Base-by-base conservation (phyloP, 1,284 basidiomycete species). In the Vanrija sp. region DNA sequence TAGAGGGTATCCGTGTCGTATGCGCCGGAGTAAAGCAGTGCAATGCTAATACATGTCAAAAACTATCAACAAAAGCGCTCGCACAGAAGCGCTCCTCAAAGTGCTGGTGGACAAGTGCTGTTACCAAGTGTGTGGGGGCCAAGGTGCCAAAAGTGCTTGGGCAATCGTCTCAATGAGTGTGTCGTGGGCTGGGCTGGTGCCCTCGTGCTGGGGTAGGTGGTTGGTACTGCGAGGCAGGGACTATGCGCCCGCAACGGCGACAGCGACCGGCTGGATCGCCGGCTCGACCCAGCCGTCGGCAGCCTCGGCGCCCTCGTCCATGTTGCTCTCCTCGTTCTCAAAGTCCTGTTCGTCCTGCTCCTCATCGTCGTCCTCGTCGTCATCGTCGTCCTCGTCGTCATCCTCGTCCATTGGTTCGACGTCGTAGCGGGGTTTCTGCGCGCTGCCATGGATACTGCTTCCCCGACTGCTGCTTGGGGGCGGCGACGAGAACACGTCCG, bases 401-500 rank as follows among this genome's bases (percentile, higher is more conserved):
- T 23, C 47, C 27, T 41, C 47, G 23, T 49, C 47, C 12, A 49
- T 42, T 16, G 47, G 25, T 24, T 37, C 49, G 41, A 44, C 39
- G 14, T 9, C 41, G 14, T 46, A 24, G 22, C 42, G 51, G 27
- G 46, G 22, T 23, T 23, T 36, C 23, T 31, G 37, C 20, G 45
- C 50, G 23, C 49, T 52, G 24, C 49, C 47, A 4, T 47, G 36
- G 41, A 37, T 36, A 23, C 31, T 31, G 31, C 31, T 31, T 14
- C 31, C 31, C 12, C 31, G 31, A 12, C 31, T 45, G 36, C 44
- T 51, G 41, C 49, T 57, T 14, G 49, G 41, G 41, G 36, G 49
- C 16, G 49, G 52, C 12, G 27, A 41, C 41, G 53, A 57, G 41
- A 38, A 59, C 23, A 59, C 43, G 23, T 38, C 48, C 19, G 53